Base-by-base conservation (phyloP, 2,329 filamentous ascomycete species). In the Fusarium sp. region DNA sequence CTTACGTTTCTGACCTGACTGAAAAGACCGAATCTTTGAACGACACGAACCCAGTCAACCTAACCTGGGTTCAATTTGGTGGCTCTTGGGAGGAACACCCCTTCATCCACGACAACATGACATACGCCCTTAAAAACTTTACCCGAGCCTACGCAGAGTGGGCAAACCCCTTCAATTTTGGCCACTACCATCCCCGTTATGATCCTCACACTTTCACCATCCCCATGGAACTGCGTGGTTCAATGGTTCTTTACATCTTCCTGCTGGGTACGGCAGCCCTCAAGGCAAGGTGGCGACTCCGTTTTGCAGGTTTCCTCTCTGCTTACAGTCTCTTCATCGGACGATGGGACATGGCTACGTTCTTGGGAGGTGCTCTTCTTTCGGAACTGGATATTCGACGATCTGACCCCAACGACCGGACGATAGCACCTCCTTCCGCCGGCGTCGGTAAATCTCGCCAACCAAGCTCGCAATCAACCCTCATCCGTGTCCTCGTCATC, bases 191-290 rank as follows among this genome's bases (percentile, higher is more conserved):
- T 56, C 75, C 82, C 12, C 81, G 83, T 7, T 84, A 84, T 65
- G 83, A 84, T 62, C 83, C 83, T 8, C 83, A 84, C 60, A 83
- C 82, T 0, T 84, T 82, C 53, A 84, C 83, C 5, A 84, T 84
- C 22, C 83, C 83, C 2, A 83, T 84, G 79, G 83, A 84, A 56
- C 75, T 84, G 5, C 81, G 83, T 4, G 83, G 83, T 2, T 84
- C 82, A 2, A 83, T 84, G 79, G 69, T 83, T 33, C 64, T 84
- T 36, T 84, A 84, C 76, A 67, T 84, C 14, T 83, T 84, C 71
- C 77, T 84, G 4, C 77, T 84, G 0, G 83, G 79, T 0, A 84
- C 83, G 1, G 81, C 82, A 3, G 79, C 79, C 0, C 67, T 84
- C n/a, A 80, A 80, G 56, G 76, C 80, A 0, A 80, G 72, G 27